Conservation (phyloP, 1,284 basidiomycete genomes). For the Leccinum solheimii region DNA sequence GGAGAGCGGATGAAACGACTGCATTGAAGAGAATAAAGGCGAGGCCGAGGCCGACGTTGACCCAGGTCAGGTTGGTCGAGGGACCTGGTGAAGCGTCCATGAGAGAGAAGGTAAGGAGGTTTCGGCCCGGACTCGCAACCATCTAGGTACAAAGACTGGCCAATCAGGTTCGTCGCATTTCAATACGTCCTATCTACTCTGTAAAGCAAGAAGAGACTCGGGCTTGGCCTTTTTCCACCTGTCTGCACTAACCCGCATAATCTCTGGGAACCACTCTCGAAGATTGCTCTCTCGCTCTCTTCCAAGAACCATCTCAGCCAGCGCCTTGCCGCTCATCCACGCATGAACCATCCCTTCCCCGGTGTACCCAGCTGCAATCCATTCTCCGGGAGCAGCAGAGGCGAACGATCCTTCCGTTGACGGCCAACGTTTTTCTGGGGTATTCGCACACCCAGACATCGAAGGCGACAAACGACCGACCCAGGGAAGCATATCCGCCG, state of each 20-base stretch:
- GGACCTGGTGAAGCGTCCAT: conserved; percentile 27
- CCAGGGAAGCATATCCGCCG: conserved; percentile 46
- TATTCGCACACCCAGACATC: conserved; percentile 36
- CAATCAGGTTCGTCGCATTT: conserved; percentile 12
- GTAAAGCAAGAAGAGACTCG: conserved; percentile 31
- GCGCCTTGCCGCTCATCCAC: conserved; percentile 37
- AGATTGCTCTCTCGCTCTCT: conserved; percentile 37
- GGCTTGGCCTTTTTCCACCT: conserved; percentile 45
- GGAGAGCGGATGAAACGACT: conserved; percentile 59
- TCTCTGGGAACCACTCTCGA: conserved; percentile 47
- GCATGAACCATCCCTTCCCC: conserved; percentile 40
- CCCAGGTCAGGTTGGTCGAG: conserved; percentile 51
- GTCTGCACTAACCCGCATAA: conserved; percentile 39
- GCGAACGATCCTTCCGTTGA: background rate
- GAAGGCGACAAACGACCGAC: conserved; percentile 44
- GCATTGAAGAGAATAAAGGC: conserved; percentile 70
- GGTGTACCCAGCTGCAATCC: conserved; percentile 42
- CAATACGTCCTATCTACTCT: conserved; percentile 7
- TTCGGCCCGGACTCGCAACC: background rate
- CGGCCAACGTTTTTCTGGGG: conserved; percentile 9
- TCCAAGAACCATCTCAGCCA: conserved; percentile 37
- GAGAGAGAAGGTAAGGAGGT: background rate
- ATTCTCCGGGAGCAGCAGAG: conserved; percentile 43
- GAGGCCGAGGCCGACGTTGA: conserved; percentile 73
- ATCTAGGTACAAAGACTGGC: background rate